A percentile compares a stretch with the other conserved stretches of the same genome.
Conservation (phyloP, 371 early-diverging fungal genomes). For the Blakeslea trispora region DNA sequence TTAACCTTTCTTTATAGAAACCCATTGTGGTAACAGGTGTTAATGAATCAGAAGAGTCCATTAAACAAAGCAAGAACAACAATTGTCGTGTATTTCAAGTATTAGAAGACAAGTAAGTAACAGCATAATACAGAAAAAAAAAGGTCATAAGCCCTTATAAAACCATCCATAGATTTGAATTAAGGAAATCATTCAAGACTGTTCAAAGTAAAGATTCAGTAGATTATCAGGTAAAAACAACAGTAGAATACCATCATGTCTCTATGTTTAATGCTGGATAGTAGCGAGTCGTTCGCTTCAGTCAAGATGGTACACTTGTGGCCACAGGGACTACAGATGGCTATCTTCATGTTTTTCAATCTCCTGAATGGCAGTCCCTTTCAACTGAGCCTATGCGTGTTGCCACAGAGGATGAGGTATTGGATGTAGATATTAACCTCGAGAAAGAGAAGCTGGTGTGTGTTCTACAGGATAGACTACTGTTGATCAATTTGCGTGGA, state of each 20-base stretch:
- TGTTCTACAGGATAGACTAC: slow-evolving; percentile 49
- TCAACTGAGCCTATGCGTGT: slow-evolving; percentile 13
- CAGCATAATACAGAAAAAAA: too few species aligned
- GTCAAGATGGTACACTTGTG: slow-evolving; percentile 56
- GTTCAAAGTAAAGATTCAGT: slow-evolving; percentile 44
- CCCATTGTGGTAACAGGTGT: slow-evolving; percentile 57
- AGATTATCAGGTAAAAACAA: slow-evolving; percentile 51
- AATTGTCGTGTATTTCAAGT: slow-evolving; percentile 64
- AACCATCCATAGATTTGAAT: slow-evolving; percentile 13
- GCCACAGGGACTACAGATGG: slow-evolving; percentile 73
- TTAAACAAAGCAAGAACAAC: slow-evolving; percentile 59
- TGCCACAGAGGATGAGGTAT: slow-evolving; percentile 47
- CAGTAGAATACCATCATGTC: neutral
- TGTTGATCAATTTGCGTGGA: slow-evolving; percentile 51
- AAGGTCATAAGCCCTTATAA: too few species aligned
- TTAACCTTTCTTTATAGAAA: slow-evolving; percentile 19
- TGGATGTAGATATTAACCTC: slow-evolving; percentile 65
- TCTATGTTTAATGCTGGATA: neutral
- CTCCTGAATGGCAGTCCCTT: slow-evolving; percentile 42
- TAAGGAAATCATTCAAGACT: slow-evolving; percentile 37
- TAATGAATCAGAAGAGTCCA: slow-evolving; percentile 51
- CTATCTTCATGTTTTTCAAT: slow-evolving; percentile 55
- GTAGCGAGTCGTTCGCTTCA: slow-evolving; percentile 55
- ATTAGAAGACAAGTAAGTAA: slow-evolving; percentile 39
- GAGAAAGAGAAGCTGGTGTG: slow-evolving; percentile 53